These are phyloP conservation scores for Podila horticola DNA, from an alignment of 192 early-diverging fungal genomes.

Conservation along the genomic window DNA sequence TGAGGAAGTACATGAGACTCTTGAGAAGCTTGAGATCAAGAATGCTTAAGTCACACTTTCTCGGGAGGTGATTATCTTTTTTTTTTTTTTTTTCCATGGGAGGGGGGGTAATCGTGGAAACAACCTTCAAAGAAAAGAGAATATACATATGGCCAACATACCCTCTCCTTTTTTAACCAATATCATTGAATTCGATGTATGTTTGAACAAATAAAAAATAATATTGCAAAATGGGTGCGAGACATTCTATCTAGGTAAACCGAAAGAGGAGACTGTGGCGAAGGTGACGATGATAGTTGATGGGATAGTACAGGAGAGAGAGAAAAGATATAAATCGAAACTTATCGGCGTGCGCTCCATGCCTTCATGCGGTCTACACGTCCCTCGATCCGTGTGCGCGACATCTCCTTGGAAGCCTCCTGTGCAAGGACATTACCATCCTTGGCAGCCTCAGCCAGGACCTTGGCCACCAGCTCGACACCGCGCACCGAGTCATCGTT, in stretches of 20 bases:
- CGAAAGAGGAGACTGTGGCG: neutral
- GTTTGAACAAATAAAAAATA: too few relatives aligned
- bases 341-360: constrained; percentile 33
- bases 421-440: constrained; percentile 61
- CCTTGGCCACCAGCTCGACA: constrained; percentile 84
- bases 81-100: neutral
- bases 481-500: constrained; percentile 90
- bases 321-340: neutral
- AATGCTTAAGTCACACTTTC: neutral
- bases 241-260: too few relatives aligned
- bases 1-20: neutral
- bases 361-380: constrained; percentile 47
- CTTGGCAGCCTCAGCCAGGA: constrained; percentile 75
- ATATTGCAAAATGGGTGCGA: too few relatives aligned
- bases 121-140: too few relatives aligned
- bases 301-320: neutral
- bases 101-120: too few relatives aligned
- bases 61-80: neutral
- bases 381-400: constrained; percentile 45
- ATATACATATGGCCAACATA: too few relatives aligned
- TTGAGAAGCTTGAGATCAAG: constrained; percentile 2
- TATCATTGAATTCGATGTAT: too few relatives aligned
- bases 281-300: neutral
- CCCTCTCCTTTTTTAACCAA: too few relatives aligned
- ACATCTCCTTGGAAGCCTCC: constrained; percentile 15